These are phyloP conservation scores for Podospora sp. DNA, from an alignment of 495 filamentous ascomycete genomes.

Conservation along the genomic window DNA sequence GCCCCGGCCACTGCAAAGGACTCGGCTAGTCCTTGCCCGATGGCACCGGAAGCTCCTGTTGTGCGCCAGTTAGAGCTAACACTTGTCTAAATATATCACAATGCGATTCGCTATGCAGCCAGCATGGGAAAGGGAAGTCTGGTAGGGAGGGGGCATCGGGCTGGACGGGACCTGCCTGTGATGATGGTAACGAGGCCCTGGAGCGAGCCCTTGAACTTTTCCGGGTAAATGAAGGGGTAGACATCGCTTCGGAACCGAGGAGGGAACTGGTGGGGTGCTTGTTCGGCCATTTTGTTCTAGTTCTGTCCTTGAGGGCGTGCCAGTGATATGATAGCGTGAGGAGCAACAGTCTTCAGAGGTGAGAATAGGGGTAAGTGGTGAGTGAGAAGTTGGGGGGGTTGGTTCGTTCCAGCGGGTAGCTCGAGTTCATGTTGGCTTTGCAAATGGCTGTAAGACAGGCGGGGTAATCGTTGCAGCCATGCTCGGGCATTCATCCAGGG, in stretches of 20 bases:
- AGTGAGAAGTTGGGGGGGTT: background rate
- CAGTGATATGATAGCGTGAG: background rate
- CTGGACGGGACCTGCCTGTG: conserved; percentile 16
- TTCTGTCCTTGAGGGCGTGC: background rate
- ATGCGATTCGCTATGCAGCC: background rate
- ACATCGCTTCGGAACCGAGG: conserved; percentile 39
- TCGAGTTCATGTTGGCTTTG: background rate
- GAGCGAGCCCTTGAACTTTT: conserved; percentile 36
- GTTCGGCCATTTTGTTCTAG: conserved; percentile 8
- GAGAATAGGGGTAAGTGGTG: background rate
- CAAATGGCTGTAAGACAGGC: background rate
- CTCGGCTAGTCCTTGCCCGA: conserved; percentile 37
- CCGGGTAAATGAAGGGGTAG: conserved; percentile 38
- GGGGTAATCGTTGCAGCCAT: background rate
- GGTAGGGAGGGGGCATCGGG: conserved; percentile 9
- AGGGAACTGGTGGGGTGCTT: conserved; percentile 23
- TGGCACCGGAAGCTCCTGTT: conserved; percentile 34
- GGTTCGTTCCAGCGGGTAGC: background rate
- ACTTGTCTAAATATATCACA: background rate
- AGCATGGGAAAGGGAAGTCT: too few species aligned
- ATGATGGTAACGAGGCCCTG: conserved; percentile 36
- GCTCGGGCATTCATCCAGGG: background rate
- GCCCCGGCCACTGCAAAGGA: conserved; percentile 40
- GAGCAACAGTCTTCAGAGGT: background rate
- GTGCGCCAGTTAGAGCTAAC: background rate